Evolutionary conservation across 2,329 filamentous ascomycete genomes (phyloP).

Genomic region (Shiraia bambusicola): DNA sequence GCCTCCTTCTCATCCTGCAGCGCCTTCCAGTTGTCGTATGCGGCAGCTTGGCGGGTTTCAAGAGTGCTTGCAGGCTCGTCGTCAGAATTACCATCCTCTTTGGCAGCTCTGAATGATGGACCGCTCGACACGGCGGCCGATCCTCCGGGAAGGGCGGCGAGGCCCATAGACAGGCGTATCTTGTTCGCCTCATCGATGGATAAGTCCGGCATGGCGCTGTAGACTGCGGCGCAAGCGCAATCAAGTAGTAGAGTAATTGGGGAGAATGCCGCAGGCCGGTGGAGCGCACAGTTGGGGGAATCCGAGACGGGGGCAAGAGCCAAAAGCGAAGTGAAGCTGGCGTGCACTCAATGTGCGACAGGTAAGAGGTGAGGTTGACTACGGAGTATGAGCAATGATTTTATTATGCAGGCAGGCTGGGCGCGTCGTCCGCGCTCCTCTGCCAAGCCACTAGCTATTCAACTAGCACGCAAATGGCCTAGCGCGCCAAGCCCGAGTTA

Average conservation of each 20-base stretch:
- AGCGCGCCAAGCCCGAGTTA: conserved; percentile 16
- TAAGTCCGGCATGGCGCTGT: conserved; percentile 34
- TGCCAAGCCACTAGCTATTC: conserved; percentile 30
- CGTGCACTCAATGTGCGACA: background rate
- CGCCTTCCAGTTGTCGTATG: conserved; percentile 73
- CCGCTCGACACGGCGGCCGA: conserved; percentile 52
- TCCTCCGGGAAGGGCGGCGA: conserved; percentile 85
- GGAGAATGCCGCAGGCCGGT: background rate
- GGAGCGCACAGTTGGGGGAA: background rate
- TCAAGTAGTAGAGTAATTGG: conserved; percentile 1
- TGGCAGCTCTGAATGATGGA: conserved; percentile 57
- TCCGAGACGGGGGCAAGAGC: background rate
- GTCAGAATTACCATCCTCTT: conserved; percentile 56
- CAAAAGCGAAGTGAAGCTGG: background rate
- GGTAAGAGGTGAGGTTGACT: background rate
- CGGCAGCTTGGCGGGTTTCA: conserved; percentile 73
- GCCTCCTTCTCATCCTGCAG: conserved; percentile 68
- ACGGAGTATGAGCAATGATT: too few species aligned
- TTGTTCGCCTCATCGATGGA: conserved; percentile 89
- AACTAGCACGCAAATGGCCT: too few species aligned
- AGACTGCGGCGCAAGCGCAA: conserved; percentile 3
- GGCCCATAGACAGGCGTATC: conserved; percentile 82
- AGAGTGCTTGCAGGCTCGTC: conserved; percentile 79
- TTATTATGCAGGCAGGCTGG: conserved; percentile 2
- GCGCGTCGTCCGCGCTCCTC: conserved; percentile 3